A percentile compares a stretch with the other conserved stretches of the same genome.
Evolutionary conservation across 805 yeast genomes (phyloP).

Genomic region (Candida adriatica): DNA sequence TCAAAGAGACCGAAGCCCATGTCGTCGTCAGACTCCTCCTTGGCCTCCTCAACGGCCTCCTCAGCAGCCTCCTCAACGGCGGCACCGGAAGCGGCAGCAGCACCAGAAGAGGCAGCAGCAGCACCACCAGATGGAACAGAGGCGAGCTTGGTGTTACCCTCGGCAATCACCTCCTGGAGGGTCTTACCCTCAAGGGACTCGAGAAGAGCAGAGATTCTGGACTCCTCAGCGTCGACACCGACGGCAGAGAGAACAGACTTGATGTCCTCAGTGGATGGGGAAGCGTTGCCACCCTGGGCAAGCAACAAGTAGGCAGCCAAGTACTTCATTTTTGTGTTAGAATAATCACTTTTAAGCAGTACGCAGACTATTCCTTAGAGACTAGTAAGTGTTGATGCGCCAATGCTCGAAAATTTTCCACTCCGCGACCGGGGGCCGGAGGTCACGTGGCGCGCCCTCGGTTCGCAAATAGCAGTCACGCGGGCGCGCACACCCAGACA

Average conservation of each 20-base stretch:
- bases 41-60: constrained; percentile 47
- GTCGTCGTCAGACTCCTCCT: constrained; percentile 77
- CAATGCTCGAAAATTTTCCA: constrained; percentile 15
- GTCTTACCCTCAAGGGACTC: constrained; percentile 76
- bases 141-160: constrained; percentile 75
- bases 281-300: constrained; percentile 78
- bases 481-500: constrained; percentile 3
- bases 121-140: constrained; percentile 81
- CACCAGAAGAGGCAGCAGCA: constrained; percentile 54
- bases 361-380: constrained; percentile 75
- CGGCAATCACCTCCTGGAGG: constrained; percentile 63
- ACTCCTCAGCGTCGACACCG: constrained; percentile 75
- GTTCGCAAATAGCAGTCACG: constrained; percentile 8
- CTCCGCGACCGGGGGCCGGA: not conserved
- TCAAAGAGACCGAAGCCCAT: constrained; percentile 92
- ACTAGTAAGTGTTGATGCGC: not conserved
- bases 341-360: constrained; percentile 77
- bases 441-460: not conserved
- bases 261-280: constrained; percentile 77
- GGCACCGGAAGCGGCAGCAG: constrained; percentile 48
- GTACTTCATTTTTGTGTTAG: constrained; percentile 60
- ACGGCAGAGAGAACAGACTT: constrained; percentile 65
- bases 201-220: constrained; percentile 64
- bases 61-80: constrained; percentile 51
- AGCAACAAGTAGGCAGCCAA: constrained; percentile 90